A percentile compares a stretch with the other conserved stretches of the same genome.
Evolutionary conservation across 495 filamentous ascomycete genomes (phyloP).

Genomic region (Lichina pygmaea): DNA sequence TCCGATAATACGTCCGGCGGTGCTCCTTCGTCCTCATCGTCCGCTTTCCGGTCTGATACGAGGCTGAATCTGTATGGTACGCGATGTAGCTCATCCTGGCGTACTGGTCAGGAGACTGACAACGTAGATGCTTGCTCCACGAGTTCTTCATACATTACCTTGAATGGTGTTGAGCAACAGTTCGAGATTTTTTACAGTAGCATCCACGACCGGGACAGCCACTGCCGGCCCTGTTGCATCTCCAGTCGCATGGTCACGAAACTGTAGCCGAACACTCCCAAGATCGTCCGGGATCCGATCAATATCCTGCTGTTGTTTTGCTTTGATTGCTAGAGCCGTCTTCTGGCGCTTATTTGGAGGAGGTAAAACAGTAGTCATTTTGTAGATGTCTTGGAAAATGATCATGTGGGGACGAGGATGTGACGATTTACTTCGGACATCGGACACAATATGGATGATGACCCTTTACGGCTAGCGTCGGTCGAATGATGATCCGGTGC

Average conservation of each 20-base stretch:
- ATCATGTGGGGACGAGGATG: not conserved
- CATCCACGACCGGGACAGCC: conserved; percentile 61
- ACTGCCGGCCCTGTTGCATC: conserved; percentile 38
- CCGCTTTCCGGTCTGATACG: conserved; percentile 20
- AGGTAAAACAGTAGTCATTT: conserved; percentile 70
- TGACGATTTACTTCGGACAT: not conserved
- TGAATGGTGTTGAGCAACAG: conserved; percentile 72
- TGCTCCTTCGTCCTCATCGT: conserved; percentile 22
- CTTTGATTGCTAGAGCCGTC: conserved; percentile 43
- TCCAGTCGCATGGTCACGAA: conserved; percentile 62
- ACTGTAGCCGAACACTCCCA: conserved; percentile 61
- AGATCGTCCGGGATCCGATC: conserved; percentile 39
- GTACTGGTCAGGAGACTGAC: not conserved
- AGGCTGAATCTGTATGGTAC: conserved; percentile 75
- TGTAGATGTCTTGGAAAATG: not conserved
- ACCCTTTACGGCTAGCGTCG: too few relatives aligned
- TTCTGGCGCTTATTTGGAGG: conserved; percentile 82
- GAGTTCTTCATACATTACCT: conserved; percentile 33
- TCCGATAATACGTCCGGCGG: conserved; percentile 33
- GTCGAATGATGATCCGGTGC: too few relatives aligned
- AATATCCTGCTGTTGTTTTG: conserved; percentile 51
- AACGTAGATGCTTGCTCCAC: too few relatives aligned
- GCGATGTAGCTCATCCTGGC: conserved; percentile 42
- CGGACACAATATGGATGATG: too few relatives aligned
- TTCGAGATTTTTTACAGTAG: conserved; percentile 72